Conservation (phyloP, 345 rosid genomes). For the Theobroma cacao region DNA sequence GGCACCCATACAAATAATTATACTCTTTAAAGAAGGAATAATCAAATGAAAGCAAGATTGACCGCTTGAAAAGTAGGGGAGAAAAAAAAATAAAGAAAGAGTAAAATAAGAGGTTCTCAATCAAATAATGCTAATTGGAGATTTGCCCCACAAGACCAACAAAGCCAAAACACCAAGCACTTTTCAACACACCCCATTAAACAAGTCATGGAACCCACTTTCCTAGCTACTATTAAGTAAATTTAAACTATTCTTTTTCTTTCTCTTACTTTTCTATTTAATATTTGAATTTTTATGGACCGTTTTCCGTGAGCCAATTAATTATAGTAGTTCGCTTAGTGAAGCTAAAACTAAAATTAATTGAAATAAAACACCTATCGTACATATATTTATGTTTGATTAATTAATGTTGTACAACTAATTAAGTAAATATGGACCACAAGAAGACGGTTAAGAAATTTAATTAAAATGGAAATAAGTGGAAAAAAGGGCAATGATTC, state of each 20-base stretch:
- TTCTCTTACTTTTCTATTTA: neutral
- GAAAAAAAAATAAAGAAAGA: neutral
- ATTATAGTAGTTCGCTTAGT: neutral
- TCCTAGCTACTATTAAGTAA: neutral
- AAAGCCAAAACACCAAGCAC: neutral
- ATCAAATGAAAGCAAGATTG: conserved; percentile 8
- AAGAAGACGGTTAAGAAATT: neutral
- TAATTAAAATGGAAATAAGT: neutral
- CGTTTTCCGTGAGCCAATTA: neutral
- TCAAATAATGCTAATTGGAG: neutral
- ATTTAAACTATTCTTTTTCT: neutral
- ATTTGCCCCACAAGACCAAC: neutral
- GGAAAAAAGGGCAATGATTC: neutral
- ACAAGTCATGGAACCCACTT: neutral
- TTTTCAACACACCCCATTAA: neutral
- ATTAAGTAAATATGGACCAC: neutral
- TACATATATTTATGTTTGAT: neutral
- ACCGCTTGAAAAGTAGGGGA: neutral
- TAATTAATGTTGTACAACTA: neutral
- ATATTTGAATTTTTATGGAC: neutral
- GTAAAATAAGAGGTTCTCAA: neutral
- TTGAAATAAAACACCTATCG: neutral
- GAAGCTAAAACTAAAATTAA: neutral
- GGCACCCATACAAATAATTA: neutral
- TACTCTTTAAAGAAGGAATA: neutral